These are phyloP conservation scores for Parasarocladium wereldwijsianum DNA, from an alignment of 2,329 filamentous ascomycete species.

Conservation along the genomic window DNA sequence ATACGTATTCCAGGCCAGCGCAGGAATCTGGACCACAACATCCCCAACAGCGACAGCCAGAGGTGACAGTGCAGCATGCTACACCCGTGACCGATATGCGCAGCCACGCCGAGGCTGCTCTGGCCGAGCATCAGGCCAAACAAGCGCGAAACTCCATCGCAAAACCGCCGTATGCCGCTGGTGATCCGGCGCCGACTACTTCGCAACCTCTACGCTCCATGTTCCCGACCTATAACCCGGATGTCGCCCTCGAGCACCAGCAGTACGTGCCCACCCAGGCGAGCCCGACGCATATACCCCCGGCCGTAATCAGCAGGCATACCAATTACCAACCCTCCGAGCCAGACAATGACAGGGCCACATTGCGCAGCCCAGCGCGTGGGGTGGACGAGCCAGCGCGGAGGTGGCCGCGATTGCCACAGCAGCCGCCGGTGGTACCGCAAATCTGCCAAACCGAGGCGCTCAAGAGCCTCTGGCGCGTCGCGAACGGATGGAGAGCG, in stretches of 20 bases:
- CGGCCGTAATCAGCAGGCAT: constrained; percentile 49
- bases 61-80: constrained; percentile 3
- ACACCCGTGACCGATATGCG: constrained; percentile 1
- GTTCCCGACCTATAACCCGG: constrained; percentile 61
- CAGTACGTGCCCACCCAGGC: constrained; percentile 54
- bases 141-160: constrained; percentile 34
- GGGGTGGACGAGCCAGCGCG: constrained; percentile 6
- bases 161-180: constrained; percentile 31
- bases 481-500: constrained; percentile 54
- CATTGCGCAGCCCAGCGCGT: constrained; percentile 11
- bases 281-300: constrained; percentile 48
- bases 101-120: neutral
- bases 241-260: constrained; percentile 50
- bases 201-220: constrained; percentile 46
- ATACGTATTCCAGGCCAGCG: neutral
- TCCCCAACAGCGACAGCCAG: neutral
- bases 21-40: constrained; percentile 3
- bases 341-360: too few relatives aligned
- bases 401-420: constrained; percentile 16
- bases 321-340: constrained; percentile 30
- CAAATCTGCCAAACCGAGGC: constrained; percentile 43
- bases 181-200: constrained; percentile 10
- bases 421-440: constrained; percentile 30
- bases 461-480: constrained; percentile 52
- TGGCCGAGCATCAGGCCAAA: constrained; percentile 20